These are phyloP conservation scores for Hordeum marinum DNA, from an alignment of 176 grass and related monocot species.

Conservation along the genomic window DNA sequence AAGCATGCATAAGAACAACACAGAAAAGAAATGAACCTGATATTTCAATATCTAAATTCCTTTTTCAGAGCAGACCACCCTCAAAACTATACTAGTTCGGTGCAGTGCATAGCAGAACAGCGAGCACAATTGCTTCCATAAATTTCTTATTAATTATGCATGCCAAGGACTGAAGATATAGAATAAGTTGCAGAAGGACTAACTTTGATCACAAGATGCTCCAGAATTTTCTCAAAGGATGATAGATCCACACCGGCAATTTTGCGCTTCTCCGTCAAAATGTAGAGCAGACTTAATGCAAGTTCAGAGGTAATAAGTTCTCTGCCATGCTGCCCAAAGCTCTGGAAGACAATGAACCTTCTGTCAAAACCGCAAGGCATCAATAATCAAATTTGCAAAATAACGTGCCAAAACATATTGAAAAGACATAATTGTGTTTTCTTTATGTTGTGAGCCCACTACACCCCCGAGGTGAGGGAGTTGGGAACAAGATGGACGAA, in stretches of 20 bases:
- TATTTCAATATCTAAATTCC: background rate
- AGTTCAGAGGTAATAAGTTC: constrained; percentile 98
- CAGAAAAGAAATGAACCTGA: background rate
- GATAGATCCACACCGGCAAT: constrained; percentile 51
- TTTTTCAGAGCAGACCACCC: background rate
- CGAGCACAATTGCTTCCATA: background rate
- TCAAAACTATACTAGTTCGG: background rate
- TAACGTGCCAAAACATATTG: background rate
- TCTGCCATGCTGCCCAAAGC: constrained; percentile 98
- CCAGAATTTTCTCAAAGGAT: constrained; percentile 65
- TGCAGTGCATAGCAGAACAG: background rate
- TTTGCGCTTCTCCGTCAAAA: constrained; percentile 68
- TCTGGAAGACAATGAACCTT: constrained; percentile 99
- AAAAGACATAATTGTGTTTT: background rate
- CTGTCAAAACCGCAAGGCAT: constrained; percentile 79
- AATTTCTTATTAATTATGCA: background rate
- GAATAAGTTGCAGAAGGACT: constrained; percentile 5
- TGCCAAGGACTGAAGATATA: background rate
- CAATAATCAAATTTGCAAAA: constrained; percentile 35
- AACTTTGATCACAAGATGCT: constrained; percentile 93
- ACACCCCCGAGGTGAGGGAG: background rate
- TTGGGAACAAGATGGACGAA: background rate
- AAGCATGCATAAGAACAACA: background rate
- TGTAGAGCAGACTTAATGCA: constrained; percentile 69
- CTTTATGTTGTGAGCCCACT: background rate